phyloP scores from a whole-genome alignment of 1,284 basidiomycete species.

The Leccinum pachyderme region DNA sequence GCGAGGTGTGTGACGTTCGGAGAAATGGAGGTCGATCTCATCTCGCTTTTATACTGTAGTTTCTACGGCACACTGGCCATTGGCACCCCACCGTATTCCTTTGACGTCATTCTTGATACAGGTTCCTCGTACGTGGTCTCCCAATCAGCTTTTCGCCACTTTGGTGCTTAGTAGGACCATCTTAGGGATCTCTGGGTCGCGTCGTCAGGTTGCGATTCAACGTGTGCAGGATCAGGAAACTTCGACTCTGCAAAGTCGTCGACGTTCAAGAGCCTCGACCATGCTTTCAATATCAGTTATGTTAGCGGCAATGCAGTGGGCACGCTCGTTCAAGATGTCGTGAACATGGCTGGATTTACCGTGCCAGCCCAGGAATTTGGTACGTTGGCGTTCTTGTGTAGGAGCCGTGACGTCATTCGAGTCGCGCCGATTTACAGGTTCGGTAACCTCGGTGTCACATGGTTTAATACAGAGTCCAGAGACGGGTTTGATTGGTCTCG shows the following conservation, averaged over 20 bases:
- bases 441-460: constrained; percentile 22
- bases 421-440: constrained; percentile 11
- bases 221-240: constrained; percentile 25
- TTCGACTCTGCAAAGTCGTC: constrained; percentile 28
- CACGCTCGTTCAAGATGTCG: constrained; percentile 46
- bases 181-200: constrained; percentile 49
- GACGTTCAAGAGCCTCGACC: constrained; percentile 27
- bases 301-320: constrained; percentile 55
- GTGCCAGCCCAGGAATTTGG: constrained; percentile 44
- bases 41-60: constrained; percentile 11
- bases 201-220: constrained; percentile 16
- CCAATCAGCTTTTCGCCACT: not conserved
- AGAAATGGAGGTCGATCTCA: not conserved
- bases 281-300: constrained; percentile 51
- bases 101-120: constrained; percentile 41
- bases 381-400: not conserved
- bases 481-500: constrained; percentile 52
- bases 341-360: constrained; percentile 50
- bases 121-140: constrained; percentile 37
- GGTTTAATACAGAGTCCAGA: constrained; percentile 30
- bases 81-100: constrained; percentile 29
- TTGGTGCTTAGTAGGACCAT: not conserved
- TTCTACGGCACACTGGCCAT: constrained; percentile 29
- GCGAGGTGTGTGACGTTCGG: constrained; percentile 13
- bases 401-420: not conserved